Percentiles rank a stretch among this genome's conserved stretches.
Conservation (phyloP, 306 rosid species). For the Prunus campanulata region DNA sequence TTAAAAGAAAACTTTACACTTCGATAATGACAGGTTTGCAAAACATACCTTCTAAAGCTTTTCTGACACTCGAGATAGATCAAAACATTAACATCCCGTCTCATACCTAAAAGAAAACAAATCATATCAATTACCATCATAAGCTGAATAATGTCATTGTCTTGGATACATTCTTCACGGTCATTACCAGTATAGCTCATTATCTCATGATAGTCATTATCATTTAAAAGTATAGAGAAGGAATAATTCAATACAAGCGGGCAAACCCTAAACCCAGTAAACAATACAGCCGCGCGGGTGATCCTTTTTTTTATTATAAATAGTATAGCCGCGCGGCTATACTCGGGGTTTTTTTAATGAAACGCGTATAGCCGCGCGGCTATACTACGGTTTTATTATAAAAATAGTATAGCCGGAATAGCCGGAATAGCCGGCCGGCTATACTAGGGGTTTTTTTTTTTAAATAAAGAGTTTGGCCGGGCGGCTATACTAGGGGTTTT, state of each 20-base stretch:
- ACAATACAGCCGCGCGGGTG: not conserved
- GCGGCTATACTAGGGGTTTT: too few relatives aligned
- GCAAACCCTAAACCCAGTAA: not conserved
- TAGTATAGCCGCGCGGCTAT: too few relatives aligned
- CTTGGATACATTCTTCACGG: not conserved
- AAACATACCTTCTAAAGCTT: slow-evolving; percentile 73
- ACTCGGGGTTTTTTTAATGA: too few relatives aligned
- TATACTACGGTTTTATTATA: too few relatives aligned
- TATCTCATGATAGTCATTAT: not conserved
- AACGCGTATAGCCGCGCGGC: too few relatives aligned
- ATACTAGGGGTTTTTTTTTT: too few relatives aligned
- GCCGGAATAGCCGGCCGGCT: too few relatives aligned
- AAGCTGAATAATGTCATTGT: not conserved
- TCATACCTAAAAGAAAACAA: slow-evolving; percentile 63
- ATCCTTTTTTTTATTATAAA: too few relatives aligned
- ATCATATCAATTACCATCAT: not conserved
- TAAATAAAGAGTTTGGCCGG: accelerated
- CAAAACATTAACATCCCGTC: slow-evolving; percentile 68
- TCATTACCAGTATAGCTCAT: not conserved
- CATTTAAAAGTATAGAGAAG: not conserved
- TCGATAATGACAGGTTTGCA: slow-evolving; percentile 3
- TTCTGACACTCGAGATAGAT: slow-evolving; percentile 66
- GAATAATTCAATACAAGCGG: not conserved
- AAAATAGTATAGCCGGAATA: too few relatives aligned
- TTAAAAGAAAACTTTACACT: not conserved